A percentile compares a stretch with the other conserved stretches of the same genome.
These are phyloP conservation scores for Tolypocladium ovalisporum DNA, from an alignment of 2,329 filamentous ascomycete species.

Conservation along the genomic window DNA sequence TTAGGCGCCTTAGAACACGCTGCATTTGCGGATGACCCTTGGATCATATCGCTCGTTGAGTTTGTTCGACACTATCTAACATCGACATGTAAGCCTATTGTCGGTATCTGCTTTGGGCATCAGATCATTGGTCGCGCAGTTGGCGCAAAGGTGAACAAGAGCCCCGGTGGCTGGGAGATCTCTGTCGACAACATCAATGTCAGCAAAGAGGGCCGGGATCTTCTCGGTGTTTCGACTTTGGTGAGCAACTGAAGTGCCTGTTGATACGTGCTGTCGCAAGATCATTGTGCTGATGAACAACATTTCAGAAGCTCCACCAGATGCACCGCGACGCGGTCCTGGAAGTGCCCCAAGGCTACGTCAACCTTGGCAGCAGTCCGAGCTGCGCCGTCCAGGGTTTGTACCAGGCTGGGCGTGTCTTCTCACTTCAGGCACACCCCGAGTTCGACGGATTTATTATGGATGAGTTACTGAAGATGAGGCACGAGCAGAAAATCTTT, in stretches of 20 bases:
- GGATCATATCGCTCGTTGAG: constrained; percentile 27
- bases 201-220: constrained; percentile 22
- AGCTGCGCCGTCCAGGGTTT: constrained; percentile 28
- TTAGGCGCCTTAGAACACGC: constrained; percentile 15
- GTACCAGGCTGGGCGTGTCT: constrained; percentile 20
- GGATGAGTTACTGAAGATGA: constrained; percentile 16
- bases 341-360: constrained; percentile 21
- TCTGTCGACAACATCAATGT: constrained; percentile 26
- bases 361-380: constrained; percentile 26
- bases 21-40: constrained; percentile 25
- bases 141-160: constrained; percentile 23
- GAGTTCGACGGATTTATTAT: constrained; percentile 29
- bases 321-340: constrained; percentile 33
- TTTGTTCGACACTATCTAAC: constrained; percentile 18
- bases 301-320: constrained; percentile 22
- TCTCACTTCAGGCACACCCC: constrained; percentile 32
- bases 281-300: background rate
- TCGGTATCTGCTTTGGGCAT: constrained; percentile 36
- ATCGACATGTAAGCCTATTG: constrained; percentile 18
- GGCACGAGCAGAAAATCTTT: constrained; percentile 15
- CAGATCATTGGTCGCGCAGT: constrained; percentile 32
- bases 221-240: constrained; percentile 20
- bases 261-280: background rate
- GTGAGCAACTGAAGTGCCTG: constrained; percentile 3
- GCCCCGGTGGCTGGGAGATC: constrained; percentile 28